Evolutionary conservation across 345 rosid genomes (phyloP).

Genomic region (Aquilaria malaccensis): DNA sequence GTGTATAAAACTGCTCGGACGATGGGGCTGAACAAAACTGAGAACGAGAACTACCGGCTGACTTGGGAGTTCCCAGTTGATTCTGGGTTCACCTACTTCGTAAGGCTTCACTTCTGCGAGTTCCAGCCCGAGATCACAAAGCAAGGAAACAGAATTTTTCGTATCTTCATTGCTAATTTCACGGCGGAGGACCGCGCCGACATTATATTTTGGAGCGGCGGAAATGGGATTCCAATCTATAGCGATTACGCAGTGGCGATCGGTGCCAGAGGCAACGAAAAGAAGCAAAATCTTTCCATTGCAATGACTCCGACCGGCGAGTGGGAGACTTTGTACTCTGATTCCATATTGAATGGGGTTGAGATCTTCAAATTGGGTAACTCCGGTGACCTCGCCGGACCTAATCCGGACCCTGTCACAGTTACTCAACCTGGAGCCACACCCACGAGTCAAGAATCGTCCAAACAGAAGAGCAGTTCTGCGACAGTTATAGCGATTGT

Average conservation of each 20-base stretch:
- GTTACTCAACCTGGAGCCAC: neutral
- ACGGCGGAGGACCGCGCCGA: constrained; percentile 9
- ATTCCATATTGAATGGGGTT: constrained; percentile 42
- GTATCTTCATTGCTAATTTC: constrained; percentile 18
- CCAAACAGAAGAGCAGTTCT: neutral
- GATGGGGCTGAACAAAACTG: constrained; percentile 18
- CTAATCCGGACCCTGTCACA: constrained; percentile 22
- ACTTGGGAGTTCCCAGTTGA: constrained; percentile 43
- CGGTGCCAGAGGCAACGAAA: constrained; percentile 6
- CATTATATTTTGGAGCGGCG: constrained; percentile 13
- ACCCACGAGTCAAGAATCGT: neutral
- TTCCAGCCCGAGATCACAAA: constrained; percentile 8
- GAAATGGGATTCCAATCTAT: constrained; percentile 19
- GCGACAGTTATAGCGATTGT: neutral
- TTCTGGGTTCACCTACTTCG: constrained; percentile 27
- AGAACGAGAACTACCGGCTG: constrained; percentile 16
- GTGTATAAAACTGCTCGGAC: constrained; percentile 26
- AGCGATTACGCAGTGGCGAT: constrained; percentile 17
- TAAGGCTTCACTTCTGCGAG: constrained; percentile 53
- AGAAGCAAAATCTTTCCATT: constrained; percentile 27
- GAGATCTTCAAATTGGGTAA: constrained; percentile 45
- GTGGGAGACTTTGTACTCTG: neutral
- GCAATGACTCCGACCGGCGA: constrained; percentile 11
- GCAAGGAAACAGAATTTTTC: constrained; percentile 6
- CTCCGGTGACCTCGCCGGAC: neutral